Evolutionary conservation across 2,329 filamentous ascomycete genomes (phyloP).

Genomic region (Cordyceps cateniannulata): DNA sequence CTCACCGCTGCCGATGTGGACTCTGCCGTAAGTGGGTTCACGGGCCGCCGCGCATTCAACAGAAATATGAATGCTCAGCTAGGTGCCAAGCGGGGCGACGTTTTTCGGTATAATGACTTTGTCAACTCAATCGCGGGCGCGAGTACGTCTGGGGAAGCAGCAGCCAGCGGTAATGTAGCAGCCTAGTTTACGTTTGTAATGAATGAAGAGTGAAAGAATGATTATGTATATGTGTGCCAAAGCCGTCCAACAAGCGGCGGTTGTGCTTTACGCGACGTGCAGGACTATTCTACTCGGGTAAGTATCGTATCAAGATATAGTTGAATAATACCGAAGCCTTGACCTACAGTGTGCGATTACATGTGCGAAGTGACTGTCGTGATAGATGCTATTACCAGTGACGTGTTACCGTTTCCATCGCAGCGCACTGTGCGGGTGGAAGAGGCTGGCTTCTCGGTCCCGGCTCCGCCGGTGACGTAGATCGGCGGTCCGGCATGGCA

Average conservation of each 20-base stretch:
- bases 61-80: conserved; percentile 49
- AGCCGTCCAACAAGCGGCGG: no score
- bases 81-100: conserved; percentile 65
- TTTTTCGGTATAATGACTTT: conserved; percentile 93
- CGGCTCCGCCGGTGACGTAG: conserved; percentile 5
- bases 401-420: no score
- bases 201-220: neutral
- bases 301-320: no score
- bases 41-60: conserved; percentile 74
- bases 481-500: neutral
- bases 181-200: conserved; percentile 1
- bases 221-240: neutral
- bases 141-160: conserved; percentile 32
- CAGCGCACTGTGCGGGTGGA: no score
- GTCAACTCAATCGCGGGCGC: conserved; percentile 62
- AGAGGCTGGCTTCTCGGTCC: no score
- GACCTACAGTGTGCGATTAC: no score
- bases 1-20: conserved; percentile 73
- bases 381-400: no score
- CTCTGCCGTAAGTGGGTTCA: conserved; percentile 80
- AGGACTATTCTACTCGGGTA: no score
- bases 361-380: no score
- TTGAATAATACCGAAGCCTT: no score
- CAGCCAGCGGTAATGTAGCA: conserved; percentile 24
- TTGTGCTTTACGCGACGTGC: neutral